Base-by-base conservation (phyloP, 306 rosid genomes). In the Cucumis hystrix region DNA sequence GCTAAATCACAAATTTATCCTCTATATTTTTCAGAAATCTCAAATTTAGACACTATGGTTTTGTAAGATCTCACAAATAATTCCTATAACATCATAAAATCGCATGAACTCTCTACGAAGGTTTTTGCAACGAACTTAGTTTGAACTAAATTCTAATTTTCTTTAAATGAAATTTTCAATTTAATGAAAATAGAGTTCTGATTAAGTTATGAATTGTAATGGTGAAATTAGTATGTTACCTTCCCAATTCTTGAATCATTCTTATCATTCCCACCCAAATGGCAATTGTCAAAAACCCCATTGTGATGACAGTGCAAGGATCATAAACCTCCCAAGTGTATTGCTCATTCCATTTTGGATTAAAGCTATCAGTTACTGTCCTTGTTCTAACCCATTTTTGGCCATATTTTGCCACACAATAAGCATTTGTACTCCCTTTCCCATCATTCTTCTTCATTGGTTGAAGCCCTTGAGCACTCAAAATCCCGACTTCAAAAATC, bases 341-440 rank as follows among this genome's bases (percentile, higher is more conserved):
- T 45, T 89, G 92, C 78, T 89, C 92, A 64, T 89, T 88, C 92
- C 92, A 89, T 71, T 83, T 86, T 12, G 92, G 93, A 60, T 41
- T 89, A 65, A 69, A 85, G 77, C 87, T 92, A 18, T 84, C 90
- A 0, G 85, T 86, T 67, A 90, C 84, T 49, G 97, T 90, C 37
- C 93, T 90, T 51, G 96, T 90, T 83, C 97, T 82, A 18, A 92
- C 92, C 97, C 97, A 92, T 72, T 92, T 92, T 80, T 83, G 93
- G 8, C 96, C 97, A 66, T 90, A 92, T 52, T 88, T 92, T 3
- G 96, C 97, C 8, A 92, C 92, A 61, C 96, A 92, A 52, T 92
- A 92, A 30, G 93, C 89, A 81, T 92, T 91, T 4, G 93, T 88
- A 14, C 89, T 81, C 5, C 82, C 45, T 66, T 80, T 86, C 1